A percentile compares a stretch with the other conserved stretches of the same genome.
Conservation (phyloP, 2,329 filamentous ascomycete species). For the Leptographium radiaticola region DNA sequence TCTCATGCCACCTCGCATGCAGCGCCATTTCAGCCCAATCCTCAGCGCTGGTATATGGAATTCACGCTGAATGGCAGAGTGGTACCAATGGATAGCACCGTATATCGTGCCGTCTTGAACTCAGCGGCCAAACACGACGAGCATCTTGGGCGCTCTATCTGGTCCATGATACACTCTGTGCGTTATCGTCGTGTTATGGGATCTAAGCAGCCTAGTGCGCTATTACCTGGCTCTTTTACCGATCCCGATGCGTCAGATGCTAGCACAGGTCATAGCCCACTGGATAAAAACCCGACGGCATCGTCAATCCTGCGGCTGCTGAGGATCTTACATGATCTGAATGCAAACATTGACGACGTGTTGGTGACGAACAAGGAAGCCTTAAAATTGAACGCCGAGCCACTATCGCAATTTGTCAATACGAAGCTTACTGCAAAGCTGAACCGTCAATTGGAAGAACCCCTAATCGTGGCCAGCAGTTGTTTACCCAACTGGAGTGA, state of each 20-base stretch:
- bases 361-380: constrained; percentile 63
- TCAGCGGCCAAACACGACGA: constrained; percentile 41
- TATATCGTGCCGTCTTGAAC: constrained; percentile 86
- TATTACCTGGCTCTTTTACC: constrained; percentile 23
- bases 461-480: constrained; percentile 90
- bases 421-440: constrained; percentile 96
- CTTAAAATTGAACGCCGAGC: constrained; percentile 63
- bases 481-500: constrained; percentile 94
- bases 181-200: constrained; percentile 81
- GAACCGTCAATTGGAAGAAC: constrained; percentile 92
- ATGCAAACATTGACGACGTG: constrained; percentile 86
- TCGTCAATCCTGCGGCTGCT: constrained; percentile 78
- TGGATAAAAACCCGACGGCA: constrained; percentile 73
- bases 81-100: constrained; percentile 83
- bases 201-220: constrained; percentile 62
- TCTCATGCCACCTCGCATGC: constrained; percentile 69
- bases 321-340: constrained; percentile 83
- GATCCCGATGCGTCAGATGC: constrained; percentile 14
- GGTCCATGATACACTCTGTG: constrained; percentile 82
- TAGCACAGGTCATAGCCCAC: constrained; percentile 52
- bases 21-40: constrained; percentile 63
- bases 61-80: constrained; percentile 78
- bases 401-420: constrained; percentile 90
- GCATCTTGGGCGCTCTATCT: constrained; percentile 61
- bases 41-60: constrained; percentile 95